Evolutionary conservation across 306 rosid genomes (phyloP).

Genomic region (Morella rubra): DNA sequence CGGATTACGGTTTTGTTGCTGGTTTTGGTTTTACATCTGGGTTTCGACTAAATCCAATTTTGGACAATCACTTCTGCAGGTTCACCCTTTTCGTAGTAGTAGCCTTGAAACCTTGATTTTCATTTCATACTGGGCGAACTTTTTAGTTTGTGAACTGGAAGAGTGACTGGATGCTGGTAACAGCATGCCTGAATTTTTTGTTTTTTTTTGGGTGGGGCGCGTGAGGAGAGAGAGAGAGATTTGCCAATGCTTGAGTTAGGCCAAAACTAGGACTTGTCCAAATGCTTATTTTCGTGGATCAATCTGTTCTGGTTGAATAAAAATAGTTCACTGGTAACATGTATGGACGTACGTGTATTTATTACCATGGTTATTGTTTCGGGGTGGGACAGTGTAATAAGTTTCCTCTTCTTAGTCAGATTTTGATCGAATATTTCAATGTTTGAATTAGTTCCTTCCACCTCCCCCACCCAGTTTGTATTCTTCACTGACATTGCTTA

Average conservation of each 20-base stretch:
- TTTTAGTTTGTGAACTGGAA: not conserved
- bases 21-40: constrained; percentile 9
- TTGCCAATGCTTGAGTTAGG: not conserved
- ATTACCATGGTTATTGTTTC: not conserved
- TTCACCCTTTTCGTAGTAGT: not conserved
- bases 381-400: not conserved
- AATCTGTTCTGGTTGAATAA: not conserved
- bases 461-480: not conserved
- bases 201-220: not conserved
- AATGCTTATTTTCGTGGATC: not conserved
- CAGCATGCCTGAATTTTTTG: not conserved
- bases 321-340: not conserved
- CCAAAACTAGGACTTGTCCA: not conserved
- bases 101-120: not conserved
- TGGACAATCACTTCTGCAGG: not conserved
- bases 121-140: not conserved
- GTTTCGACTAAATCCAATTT: not conserved
- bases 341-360: not conserved
- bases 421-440: not conserved
- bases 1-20: not conserved
- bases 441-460: no score
- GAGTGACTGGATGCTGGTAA: not conserved
- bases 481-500: no score
- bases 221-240: not conserved
- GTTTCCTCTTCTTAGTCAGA: not conserved